A percentile compares a stretch with the other conserved stretches of the same genome.
Conservation (phyloP, 768 basidiomycete genomes). For the Podaxis sp. region DNA sequence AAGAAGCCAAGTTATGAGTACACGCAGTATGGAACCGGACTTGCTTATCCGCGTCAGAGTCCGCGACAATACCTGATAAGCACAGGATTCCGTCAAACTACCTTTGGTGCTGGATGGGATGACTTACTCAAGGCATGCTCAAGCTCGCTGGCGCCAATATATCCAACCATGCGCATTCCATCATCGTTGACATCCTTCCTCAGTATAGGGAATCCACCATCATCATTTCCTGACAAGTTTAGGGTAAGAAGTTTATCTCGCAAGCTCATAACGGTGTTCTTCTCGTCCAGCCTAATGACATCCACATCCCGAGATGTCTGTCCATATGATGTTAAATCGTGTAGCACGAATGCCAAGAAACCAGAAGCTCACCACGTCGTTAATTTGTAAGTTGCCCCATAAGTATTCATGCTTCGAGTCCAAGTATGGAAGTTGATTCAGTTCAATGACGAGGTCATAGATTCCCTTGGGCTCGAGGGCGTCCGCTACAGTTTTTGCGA, state of each 20-base stretch:
- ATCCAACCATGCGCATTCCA: constrained; percentile 73
- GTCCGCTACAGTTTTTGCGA: constrained; percentile 89
- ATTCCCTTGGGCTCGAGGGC: constrained; percentile 90
- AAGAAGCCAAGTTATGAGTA: constrained; percentile 38
- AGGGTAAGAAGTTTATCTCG: constrained; percentile 63
- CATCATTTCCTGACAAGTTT: constrained; percentile 56
- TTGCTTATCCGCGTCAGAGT: constrained; percentile 53
- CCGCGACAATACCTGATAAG: constrained; percentile 63
- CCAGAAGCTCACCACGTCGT: constrained; percentile 64
- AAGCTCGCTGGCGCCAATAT: constrained; percentile 89
- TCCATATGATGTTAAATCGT: neutral
- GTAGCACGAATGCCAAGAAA: neutral
- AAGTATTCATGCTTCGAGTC: constrained; percentile 87
- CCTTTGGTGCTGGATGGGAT: neutral
- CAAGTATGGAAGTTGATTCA: constrained; percentile 88
- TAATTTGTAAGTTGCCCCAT: constrained; percentile 75
- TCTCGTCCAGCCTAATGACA: constrained; percentile 63
- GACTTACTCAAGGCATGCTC: constrained; percentile 85
- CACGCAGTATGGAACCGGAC: constrained; percentile 59
- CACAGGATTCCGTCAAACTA: neutral
- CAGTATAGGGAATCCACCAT: constrained; percentile 87
- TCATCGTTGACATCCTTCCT: constrained; percentile 41
- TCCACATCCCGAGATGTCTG: constrained; percentile 68
- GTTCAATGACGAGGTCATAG: constrained; percentile 94
- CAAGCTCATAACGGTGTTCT: constrained; percentile 76